Base-by-base conservation (phyloP, 1,284 basidiomycete species). In the Sporisorium exsertum region DNA sequence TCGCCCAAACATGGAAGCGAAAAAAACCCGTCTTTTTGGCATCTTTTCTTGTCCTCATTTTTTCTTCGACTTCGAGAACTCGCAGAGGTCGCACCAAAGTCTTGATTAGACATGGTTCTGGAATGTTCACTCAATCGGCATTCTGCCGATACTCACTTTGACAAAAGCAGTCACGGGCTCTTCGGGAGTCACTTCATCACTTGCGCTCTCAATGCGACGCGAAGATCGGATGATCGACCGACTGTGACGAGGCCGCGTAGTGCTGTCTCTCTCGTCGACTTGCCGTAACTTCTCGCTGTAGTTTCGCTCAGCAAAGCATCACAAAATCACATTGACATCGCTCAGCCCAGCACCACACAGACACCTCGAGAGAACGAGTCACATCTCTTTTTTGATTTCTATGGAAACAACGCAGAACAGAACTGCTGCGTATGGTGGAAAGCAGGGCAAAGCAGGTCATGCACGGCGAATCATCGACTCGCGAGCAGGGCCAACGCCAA, bases 401-500 rank as follows among this genome's bases (percentile, higher is more conserved):
- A 72, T 66, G 55, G 64, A 72, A 72, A 66, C 69, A 66, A 72
- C 70, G 70, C 70, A 64, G 20, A 57, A 22, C n/a, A 32, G 29
- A 10, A 40, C 4, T 49, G 46, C 16, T 60, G 64, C 64, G 65
- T 68, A 53, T 24, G 55, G 27, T 20, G 50, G 42, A 33, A 55
- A 45, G 27, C n/a, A 50, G n/a, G 18, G 4, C 49, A 27, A 50
- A 18, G 29, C 18, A 22, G n/a, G 46, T 68, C 56, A 71, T 43
- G 70, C 70, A 22, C 78, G 76, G 69, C 77, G 78, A 52, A 94
- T 83, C 94, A 95, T 95, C 68, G 90, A 91, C 74, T 93, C 91
- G 60, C 94, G 87, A 27, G 89, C 92, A 5, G 94, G 93, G 0
- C 94, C 94, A 29, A 95, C 91, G 7, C 95, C 95, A 75, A 97